Percentiles rank a stretch among this genome's conserved stretches.
Conservation (phyloP, 2,329 filamentous ascomycete species). For the Claviceps purpurea region DNA sequence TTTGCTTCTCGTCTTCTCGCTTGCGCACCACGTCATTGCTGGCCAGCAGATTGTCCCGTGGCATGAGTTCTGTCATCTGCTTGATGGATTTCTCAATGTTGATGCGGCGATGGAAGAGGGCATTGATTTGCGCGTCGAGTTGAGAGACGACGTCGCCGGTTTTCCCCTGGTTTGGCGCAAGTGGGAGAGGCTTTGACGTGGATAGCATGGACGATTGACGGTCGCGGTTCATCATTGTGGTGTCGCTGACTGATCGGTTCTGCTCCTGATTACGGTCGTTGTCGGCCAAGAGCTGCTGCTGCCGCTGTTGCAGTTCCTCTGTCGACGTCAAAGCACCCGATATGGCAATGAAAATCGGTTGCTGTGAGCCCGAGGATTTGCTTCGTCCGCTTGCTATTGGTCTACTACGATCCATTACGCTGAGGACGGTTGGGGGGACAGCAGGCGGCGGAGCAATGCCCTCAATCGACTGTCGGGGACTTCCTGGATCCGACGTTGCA, state of each 20-base stretch:
- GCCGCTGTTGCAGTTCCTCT: neutral
- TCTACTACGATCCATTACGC: slow-evolving; percentile 20
- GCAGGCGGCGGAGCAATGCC: slow-evolving; percentile 15
- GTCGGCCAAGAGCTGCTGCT: neutral
- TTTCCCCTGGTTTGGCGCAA: slow-evolving; percentile 44
- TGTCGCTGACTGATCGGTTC: slow-evolving; percentile 3
- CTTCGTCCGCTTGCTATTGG: slow-evolving; percentile 15
- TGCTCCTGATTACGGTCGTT: neutral
- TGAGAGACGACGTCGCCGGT: slow-evolving; percentile 51
- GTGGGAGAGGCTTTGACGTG: slow-evolving; percentile 45
- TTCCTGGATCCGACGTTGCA: slow-evolving; percentile 30
- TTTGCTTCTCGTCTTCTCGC: slow-evolving; percentile 45
- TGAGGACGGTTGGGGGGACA: slow-evolving; percentile 10
- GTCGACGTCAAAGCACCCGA: slow-evolving; percentile 6
- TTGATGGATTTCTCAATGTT: slow-evolving; percentile 62
- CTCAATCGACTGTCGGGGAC: slow-evolving; percentile 13
- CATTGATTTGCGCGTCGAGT: slow-evolving; percentile 52
- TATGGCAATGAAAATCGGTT: slow-evolving; percentile 18
- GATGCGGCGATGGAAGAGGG: slow-evolving; percentile 50
- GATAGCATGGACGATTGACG: slow-evolving; percentile 21
- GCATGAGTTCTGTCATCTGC: slow-evolving; percentile 68
- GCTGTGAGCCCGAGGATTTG: slow-evolving; percentile 10
- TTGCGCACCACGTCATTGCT: slow-evolving; percentile 48
- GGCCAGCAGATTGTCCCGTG: slow-evolving; percentile 53
- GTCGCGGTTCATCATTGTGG: slow-evolving; percentile 7